Conservation (phyloP, 2,329 filamentous ascomycete species). For the Cephalotrichum gorgonifer region DNA sequence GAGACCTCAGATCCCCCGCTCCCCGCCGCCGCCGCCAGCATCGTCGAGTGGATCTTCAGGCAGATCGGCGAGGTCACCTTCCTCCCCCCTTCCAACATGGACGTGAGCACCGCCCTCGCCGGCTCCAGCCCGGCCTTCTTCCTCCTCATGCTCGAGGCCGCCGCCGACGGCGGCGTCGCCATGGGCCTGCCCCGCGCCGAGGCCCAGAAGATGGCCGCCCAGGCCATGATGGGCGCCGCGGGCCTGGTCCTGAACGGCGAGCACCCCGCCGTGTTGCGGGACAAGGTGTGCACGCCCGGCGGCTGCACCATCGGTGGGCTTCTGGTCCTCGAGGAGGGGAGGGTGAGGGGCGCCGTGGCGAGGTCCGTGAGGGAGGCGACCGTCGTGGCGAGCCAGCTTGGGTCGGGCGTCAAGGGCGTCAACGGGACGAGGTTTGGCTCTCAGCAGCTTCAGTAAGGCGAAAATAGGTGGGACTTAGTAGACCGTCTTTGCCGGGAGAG, state of each 20-base stretch:
- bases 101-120: constrained; percentile 63
- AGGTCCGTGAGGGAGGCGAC: constrained; percentile 62
- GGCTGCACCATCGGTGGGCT: constrained; percentile 70
- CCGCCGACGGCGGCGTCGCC: constrained; percentile 67
- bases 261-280: constrained; percentile 63
- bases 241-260: constrained; percentile 43
- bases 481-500: no score
- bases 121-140: constrained; percentile 70
- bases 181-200: constrained; percentile 64
- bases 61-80: constrained; percentile 61
- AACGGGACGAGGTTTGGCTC: constrained; percentile 9
- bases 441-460: constrained; percentile 11
- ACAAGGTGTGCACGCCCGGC: constrained; percentile 68
- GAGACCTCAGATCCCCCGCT: constrained; percentile 51
- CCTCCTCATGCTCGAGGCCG: constrained; percentile 62
- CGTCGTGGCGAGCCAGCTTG: constrained; percentile 57
- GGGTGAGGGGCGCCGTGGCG: constrained; percentile 55
- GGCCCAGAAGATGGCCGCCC: constrained; percentile 67
- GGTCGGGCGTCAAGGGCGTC: constrained; percentile 21
- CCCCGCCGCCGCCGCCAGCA: constrained; percentile 35
- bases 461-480: not conserved
- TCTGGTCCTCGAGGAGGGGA: constrained; percentile 59
- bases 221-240: constrained; percentile 64
- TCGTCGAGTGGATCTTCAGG: constrained; percentile 69
- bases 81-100: constrained; percentile 58